These are phyloP conservation scores for Saururus chinensis DNA, from an alignment of 164 flowering plant genomes.

Conservation along the genomic window DNA sequence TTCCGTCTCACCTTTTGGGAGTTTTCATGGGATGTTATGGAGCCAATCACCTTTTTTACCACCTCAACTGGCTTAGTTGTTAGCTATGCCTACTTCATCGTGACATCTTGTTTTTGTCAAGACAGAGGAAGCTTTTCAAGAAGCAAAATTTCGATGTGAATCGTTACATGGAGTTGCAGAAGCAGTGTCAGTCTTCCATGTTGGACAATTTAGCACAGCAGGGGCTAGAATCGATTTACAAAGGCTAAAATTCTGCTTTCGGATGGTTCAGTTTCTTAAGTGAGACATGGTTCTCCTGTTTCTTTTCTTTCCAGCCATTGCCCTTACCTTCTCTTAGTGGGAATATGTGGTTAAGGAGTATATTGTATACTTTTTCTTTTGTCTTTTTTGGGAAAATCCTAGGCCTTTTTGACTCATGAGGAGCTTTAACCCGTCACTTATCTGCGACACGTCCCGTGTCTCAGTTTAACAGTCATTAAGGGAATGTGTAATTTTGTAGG, in stretches of 20 bases:
- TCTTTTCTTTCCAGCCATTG: too few species aligned
- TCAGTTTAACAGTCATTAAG: too few species aligned
- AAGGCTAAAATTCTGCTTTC: slow-evolving; percentile 1
- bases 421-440: too few species aligned
- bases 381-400: too few species aligned
- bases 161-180: slow-evolving; percentile 53
- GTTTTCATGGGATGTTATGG: slow-evolving; percentile 97
- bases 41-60: slow-evolving; percentile 74
- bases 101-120: slow-evolving; percentile 65
- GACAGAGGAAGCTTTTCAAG: slow-evolving; percentile 69
- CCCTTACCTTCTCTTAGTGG: too few species aligned
- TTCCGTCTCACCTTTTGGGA: slow-evolving; percentile 92
- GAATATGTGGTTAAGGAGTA: too few species aligned
- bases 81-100: slow-evolving; percentile 74
- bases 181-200: slow-evolving; percentile 37
- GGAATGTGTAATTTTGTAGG: too few species aligned
- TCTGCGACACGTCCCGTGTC: too few species aligned
- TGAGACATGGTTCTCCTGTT: too few species aligned
- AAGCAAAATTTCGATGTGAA: slow-evolving; percentile 44
- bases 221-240: slow-evolving; percentile 1
- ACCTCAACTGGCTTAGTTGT: slow-evolving; percentile 56
- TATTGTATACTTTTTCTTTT: too few species aligned
- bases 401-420: too few species aligned
- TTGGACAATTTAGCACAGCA: slow-evolving; percentile 3
- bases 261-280: background rate